Conservation (phyloP, 2,329 filamentous ascomycete species). For the Colletotrichum plurivorum region DNA sequence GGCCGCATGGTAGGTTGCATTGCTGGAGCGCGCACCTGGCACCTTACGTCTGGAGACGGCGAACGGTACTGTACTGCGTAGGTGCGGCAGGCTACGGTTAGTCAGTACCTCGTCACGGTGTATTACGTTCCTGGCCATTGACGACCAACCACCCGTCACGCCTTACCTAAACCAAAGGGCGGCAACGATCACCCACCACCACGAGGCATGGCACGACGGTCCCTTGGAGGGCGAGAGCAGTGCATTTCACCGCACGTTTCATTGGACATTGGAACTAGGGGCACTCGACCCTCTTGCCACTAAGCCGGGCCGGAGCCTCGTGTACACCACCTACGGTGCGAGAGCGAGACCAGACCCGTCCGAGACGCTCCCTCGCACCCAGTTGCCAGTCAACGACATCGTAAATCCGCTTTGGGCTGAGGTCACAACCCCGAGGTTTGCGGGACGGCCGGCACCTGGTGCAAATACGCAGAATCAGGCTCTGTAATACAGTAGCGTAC, state of each 20-base stretch:
- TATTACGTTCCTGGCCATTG: background rate
- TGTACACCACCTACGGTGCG: conserved; percentile 6
- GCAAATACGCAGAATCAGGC: no score
- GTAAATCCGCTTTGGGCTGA: conserved; percentile 10
- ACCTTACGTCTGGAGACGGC: background rate
- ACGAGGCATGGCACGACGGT: conserved; percentile 24
- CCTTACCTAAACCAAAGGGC: no score
- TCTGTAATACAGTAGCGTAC: no score
- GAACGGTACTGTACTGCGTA: background rate
- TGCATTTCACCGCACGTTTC: background rate
- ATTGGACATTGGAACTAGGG: conserved; percentile 2
- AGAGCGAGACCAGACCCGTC: conserved; percentile 19
- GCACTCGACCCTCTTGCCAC: conserved; percentile 4
- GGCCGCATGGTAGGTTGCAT: conserved; percentile 12
- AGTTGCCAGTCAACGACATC: conserved; percentile 22
- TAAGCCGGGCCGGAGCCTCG: conserved; percentile 17
- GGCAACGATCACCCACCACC: conserved; percentile 7
- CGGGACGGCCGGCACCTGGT: background rate
- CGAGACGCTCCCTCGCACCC: conserved; percentile 31
- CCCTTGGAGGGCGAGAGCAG: conserved; percentile 3
- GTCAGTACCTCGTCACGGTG: background rate
- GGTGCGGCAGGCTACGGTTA: no score
- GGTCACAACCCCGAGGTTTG: background rate
- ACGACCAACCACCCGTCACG: conserved; percentile 22
- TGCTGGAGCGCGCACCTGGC: background rate